phyloP scores from a whole-genome alignment of 768 basidiomycete species.

The Clitopilus passeckerianus region DNA sequence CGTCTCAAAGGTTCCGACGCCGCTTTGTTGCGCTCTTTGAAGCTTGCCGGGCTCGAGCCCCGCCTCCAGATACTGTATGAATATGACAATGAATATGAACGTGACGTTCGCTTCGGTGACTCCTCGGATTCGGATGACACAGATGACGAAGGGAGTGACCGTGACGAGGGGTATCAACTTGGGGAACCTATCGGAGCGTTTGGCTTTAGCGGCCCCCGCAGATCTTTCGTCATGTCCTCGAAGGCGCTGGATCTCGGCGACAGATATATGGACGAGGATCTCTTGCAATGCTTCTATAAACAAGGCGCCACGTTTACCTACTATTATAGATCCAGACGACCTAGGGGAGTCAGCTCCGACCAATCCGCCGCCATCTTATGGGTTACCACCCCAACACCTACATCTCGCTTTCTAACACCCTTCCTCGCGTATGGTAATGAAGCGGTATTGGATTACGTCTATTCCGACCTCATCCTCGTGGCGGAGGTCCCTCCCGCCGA shows the following conservation, averaged over 20 bases:
- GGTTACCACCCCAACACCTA: slow-evolving; percentile 9
- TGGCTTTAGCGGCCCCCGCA: too few species aligned
- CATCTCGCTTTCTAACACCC: slow-evolving; percentile 2
- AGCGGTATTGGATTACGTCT: slow-evolving; percentile 1
- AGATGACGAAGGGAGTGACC: too few species aligned
- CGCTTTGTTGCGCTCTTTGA: slow-evolving; percentile 14
- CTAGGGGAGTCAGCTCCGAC: background rate
- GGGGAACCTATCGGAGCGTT: too few species aligned
- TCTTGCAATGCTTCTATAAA: background rate
- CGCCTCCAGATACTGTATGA: slow-evolving; percentile 16
- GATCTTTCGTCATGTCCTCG: too few species aligned
- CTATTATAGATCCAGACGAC: background rate
- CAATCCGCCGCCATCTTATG: background rate
- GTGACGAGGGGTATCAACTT: too few species aligned
- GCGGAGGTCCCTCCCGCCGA: background rate
- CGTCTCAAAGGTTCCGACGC: slow-evolving; percentile 25
- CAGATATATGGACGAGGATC: background rate
- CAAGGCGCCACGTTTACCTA: background rate
- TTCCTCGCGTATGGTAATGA: slow-evolving; percentile 21
- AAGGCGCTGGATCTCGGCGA: too few species aligned
- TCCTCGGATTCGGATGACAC: background rate
- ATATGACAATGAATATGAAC: too few species aligned
- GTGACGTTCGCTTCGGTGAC: too few species aligned
- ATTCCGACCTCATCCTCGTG: background rate
- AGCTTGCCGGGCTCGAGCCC: slow-evolving; percentile 8